These are phyloP conservation scores for Globisporangium apiculatum DNA, from an alignment of 352 stramenopile species.

Conservation along the genomic window DNA sequence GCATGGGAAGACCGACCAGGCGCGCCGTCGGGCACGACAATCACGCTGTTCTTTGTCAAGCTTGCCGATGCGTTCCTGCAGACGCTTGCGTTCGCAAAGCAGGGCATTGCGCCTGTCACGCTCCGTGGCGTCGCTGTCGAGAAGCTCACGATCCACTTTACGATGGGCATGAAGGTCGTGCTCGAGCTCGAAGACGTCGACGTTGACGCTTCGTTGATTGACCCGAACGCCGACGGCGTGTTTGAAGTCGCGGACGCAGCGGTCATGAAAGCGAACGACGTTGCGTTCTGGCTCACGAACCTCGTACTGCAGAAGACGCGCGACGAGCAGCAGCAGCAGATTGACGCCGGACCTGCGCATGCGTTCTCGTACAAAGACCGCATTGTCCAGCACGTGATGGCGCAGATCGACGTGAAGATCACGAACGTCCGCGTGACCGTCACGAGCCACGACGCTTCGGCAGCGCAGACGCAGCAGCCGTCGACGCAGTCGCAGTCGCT, in stretches of 20 bases:
- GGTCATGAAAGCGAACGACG: slow-evolving; percentile 49
- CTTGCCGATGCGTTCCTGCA: slow-evolving; percentile 42
- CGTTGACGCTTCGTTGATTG: slow-evolving; percentile 32
- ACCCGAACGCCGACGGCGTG: slow-evolving; percentile 30
- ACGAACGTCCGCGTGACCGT: slow-evolving; percentile 32
- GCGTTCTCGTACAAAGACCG: slow-evolving; percentile 55
- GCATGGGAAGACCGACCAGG: slow-evolving; percentile 27
- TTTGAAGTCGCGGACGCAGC: slow-evolving; percentile 44
- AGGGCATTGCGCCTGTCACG: slow-evolving; percentile 39
- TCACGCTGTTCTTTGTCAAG: slow-evolving; percentile 50
- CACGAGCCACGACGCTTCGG: slow-evolving; percentile 14
- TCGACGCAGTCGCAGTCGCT: slow-evolving; percentile 11
- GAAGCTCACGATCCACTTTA: slow-evolving; percentile 37
- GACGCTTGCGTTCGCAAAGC: slow-evolving; percentile 50
- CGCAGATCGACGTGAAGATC: slow-evolving; percentile 51
- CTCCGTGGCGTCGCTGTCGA: slow-evolving; percentile 30
- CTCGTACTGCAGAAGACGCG: slow-evolving; percentile 33
- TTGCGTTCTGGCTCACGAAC: slow-evolving; percentile 23
- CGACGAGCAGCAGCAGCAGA: slow-evolving; percentile 22
- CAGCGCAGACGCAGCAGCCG: not conserved
- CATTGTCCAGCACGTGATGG: slow-evolving; percentile 49
- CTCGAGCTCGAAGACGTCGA: slow-evolving; percentile 41
- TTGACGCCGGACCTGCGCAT: slow-evolving; percentile 12
- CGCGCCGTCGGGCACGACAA: slow-evolving; percentile 31
- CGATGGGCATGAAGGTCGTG: slow-evolving; percentile 47